Conservation (phyloP, 1,284 basidiomycete species). For the Erythrobasidium hasegawianum region DNA sequence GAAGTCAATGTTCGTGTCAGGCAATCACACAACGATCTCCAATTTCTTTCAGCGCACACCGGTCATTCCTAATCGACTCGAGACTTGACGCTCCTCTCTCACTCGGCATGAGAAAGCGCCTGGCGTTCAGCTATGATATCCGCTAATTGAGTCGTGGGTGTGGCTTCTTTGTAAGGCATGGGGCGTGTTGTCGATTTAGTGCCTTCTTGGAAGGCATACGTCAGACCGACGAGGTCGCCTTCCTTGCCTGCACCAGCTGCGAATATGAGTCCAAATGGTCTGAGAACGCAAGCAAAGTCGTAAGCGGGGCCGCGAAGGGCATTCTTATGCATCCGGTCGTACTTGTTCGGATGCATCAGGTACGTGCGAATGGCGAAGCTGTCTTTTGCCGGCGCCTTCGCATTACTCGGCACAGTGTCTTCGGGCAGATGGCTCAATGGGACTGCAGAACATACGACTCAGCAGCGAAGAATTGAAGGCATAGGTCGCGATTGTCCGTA, state of each 20-base stretch:
- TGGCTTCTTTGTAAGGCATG: slow-evolving; percentile 58
- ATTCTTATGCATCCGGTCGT: not conserved
- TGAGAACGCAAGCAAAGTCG: slow-evolving; percentile 31
- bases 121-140: slow-evolving; percentile 50
- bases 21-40: too few relatives aligned
- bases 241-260: slow-evolving; percentile 23
- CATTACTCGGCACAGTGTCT: not conserved
- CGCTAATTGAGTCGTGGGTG: slow-evolving; percentile 60
- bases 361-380: not conserved
- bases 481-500: not conserved
- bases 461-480: not conserved
- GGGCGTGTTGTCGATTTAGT: slow-evolving; percentile 58
- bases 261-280: slow-evolving; percentile 34
- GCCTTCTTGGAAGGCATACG: slow-evolving; percentile 50
- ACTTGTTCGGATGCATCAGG: slow-evolving; percentile 6
- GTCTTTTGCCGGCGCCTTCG: not conserved
- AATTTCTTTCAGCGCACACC: too few relatives aligned
- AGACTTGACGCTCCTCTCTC: too few relatives aligned
- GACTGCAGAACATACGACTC: not conserved
- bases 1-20: too few relatives aligned
- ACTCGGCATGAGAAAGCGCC: too few relatives aligned
- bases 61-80: not conserved
- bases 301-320: too few relatives aligned
- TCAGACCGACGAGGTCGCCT: slow-evolving; percentile 18
- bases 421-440: slow-evolving; percentile 6